A percentile compares a stretch with the other conserved stretches of the same genome.
These are phyloP conservation scores for Pichia sp. DNA, from an alignment of 1,139 yeast genomes.

Conservation along the genomic window DNA sequence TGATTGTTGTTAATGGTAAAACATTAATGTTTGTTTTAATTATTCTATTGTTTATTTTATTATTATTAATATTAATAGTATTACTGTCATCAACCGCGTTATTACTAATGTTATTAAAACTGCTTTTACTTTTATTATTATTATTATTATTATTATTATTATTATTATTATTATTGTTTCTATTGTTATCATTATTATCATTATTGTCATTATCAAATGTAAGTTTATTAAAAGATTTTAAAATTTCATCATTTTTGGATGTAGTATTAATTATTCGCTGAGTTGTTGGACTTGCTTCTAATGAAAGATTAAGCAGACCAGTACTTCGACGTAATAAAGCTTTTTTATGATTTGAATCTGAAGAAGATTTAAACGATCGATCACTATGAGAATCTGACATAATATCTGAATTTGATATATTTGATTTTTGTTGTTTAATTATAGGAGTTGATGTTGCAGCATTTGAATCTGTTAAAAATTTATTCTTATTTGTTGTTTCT, in stretches of 20 bases:
- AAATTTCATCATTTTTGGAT: constrained; percentile 25
- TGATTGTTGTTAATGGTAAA: background rate
- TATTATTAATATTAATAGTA: no score
- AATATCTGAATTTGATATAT: no score
- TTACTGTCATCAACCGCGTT: no score
- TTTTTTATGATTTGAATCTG: constrained; percentile 12
- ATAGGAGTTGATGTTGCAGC: background rate
- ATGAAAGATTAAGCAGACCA: constrained; percentile 33
- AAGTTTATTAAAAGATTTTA: constrained; percentile 27
- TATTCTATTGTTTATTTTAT: no score
- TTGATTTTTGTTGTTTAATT: background rate
- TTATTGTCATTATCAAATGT: constrained; percentile 21
- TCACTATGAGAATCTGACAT: background rate
- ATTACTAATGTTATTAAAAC: no score
- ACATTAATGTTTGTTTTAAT: no score
- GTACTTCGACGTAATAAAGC: constrained; percentile 34
- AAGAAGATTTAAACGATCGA: background rate
- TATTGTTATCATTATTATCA: background rate
- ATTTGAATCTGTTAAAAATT: no score
- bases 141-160: background rate
- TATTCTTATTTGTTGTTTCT: background rate
- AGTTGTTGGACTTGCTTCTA: constrained; percentile 28
- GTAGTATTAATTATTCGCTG: constrained; percentile 15
- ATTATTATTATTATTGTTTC: background rate
- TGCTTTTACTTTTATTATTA: background rate